Evolutionary conservation across 192 early-diverging fungal species (phyloP).

Genomic region (Entomortierella beljakovae): DNA sequence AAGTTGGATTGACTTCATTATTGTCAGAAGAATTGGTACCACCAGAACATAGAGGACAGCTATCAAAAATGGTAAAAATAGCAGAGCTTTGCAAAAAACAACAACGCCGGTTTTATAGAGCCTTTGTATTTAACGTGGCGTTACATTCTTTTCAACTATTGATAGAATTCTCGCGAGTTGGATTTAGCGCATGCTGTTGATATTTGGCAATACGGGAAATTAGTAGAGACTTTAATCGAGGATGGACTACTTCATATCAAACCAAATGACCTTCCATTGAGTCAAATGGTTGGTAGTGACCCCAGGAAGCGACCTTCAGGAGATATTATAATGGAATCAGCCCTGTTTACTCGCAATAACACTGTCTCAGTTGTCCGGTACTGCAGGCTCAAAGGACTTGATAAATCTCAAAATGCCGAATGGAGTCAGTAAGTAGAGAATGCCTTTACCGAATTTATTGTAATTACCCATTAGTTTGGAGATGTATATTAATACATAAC

Average conservation of each 20-base stretch:
- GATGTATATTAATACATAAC: not conserved
- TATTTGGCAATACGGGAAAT: conserved; percentile 49
- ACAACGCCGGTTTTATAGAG: no score
- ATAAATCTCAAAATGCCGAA: conserved; percentile 38
- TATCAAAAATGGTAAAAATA: conserved; percentile 8
- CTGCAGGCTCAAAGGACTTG: conserved; percentile 49
- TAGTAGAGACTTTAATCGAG: conserved; percentile 39
- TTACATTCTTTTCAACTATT: no score
- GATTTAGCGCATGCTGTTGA: conserved; percentile 30
- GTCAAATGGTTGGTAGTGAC: conserved; percentile 24
- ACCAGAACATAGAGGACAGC: conserved; percentile 29
- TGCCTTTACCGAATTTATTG: not conserved
- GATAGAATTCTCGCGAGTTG: conserved; percentile 13
- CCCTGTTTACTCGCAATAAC: conserved; percentile 30
- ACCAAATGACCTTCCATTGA: conserved; percentile 16
- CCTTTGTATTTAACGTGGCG: no score
- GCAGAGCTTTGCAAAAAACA: no score
- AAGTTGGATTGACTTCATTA: conserved; percentile 30
- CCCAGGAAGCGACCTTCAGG: conserved; percentile 31
- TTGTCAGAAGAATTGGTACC: conserved; percentile 40
- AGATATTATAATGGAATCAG: conserved; percentile 35
- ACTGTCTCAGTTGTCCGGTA: conserved; percentile 43
- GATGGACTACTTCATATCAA: conserved; percentile 33
- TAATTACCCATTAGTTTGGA: not conserved
- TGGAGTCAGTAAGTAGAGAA: conserved; percentile 37